Evolutionary conservation across 2,329 filamentous ascomycete genomes (phyloP).

Genomic region (Verticillium klebahnii): DNA sequence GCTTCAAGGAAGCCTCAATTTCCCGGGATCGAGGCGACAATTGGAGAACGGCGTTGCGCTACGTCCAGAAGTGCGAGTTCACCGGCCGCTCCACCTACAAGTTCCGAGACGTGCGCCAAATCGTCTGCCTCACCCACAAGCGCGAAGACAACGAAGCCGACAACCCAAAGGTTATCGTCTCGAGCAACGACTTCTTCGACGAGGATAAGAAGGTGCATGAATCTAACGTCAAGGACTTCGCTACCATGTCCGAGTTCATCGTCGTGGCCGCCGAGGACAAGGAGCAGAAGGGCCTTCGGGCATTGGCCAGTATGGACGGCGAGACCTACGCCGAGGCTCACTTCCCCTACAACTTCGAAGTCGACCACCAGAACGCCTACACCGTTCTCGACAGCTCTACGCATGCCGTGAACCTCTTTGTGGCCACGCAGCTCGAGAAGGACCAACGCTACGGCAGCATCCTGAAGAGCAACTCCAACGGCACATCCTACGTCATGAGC

Average conservation of each 20-base stretch:
- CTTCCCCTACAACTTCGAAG: slow-evolving; percentile 81
- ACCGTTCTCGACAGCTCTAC: slow-evolving; percentile 94
- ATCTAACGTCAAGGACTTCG: slow-evolving; percentile 75
- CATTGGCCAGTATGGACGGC: slow-evolving; percentile 83
- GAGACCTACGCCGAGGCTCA: slow-evolving; percentile 73
- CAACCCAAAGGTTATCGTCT: slow-evolving; percentile 64
- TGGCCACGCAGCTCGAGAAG: slow-evolving; percentile 65
- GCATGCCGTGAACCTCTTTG: slow-evolving; percentile 90
- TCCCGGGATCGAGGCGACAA: slow-evolving; percentile 74
- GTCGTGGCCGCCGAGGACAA: slow-evolving; percentile 75
- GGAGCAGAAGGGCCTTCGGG: slow-evolving; percentile 64
- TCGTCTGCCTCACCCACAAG: slow-evolving; percentile 52
- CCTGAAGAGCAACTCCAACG: slow-evolving; percentile 98
- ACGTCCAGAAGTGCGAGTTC: slow-evolving; percentile 81
- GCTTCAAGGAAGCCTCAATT: slow-evolving; percentile 70
- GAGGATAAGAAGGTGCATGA: slow-evolving; percentile 59
- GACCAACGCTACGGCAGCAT: slow-evolving; percentile 76
- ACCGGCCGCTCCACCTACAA: slow-evolving; percentile 60
- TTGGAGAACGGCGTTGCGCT: slow-evolving; percentile 72
- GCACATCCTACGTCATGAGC: slow-evolving; percentile 88
- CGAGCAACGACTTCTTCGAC: slow-evolving; percentile 74
- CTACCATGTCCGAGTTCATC: slow-evolving; percentile 95
- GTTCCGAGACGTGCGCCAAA: slow-evolving; percentile 47
- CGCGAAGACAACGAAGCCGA: slow-evolving; percentile 61
- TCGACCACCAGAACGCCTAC: slow-evolving; percentile 75